Conservation (phyloP, 139 green algal species). For the Spirogloea muscicola region DNA sequence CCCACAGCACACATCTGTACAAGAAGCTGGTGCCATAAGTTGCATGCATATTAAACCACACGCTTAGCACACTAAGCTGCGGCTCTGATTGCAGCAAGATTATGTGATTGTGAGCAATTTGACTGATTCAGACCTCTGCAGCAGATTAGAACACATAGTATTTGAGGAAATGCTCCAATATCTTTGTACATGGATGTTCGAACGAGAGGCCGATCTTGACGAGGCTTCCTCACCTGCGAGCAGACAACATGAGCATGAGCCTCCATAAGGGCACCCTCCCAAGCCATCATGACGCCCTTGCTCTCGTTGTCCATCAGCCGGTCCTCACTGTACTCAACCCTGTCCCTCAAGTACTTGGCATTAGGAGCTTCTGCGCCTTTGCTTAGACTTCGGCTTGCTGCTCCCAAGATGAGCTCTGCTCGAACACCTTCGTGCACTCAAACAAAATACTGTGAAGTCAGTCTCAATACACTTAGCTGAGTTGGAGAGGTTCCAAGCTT, state of each 20-base stretch:
- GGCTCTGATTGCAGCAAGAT: neutral
- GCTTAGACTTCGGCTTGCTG: constrained; percentile 16
- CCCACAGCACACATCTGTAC: neutral
- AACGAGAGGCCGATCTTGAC: too few species aligned
- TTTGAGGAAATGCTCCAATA: neutral
- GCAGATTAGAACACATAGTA: neutral
- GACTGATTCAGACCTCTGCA: neutral
- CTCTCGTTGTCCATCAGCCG: constrained; percentile 74
- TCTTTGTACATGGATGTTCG: too few species aligned
- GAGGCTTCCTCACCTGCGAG: neutral
- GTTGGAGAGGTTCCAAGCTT: too few species aligned
- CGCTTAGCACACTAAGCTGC: neutral
- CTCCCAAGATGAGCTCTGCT: constrained; percentile 56
- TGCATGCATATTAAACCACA: neutral
- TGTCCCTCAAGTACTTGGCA: constrained; percentile 52
- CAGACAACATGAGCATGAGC: constrained; percentile 68
- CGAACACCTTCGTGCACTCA: constrained; percentile 45
- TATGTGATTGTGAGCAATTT: neutral
- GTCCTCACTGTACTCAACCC: constrained; percentile 46
- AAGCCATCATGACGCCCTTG: constrained; percentile 96
- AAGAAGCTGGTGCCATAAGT: neutral
- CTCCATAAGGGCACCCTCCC: constrained; percentile 89
- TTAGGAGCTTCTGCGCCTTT: neutral
- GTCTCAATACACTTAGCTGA: too few species aligned
- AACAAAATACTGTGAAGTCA: too few species aligned